Conservation (phyloP, 1,284 basidiomycete genomes). For the Apiotrichum mycotoxinovorans region DNA sequence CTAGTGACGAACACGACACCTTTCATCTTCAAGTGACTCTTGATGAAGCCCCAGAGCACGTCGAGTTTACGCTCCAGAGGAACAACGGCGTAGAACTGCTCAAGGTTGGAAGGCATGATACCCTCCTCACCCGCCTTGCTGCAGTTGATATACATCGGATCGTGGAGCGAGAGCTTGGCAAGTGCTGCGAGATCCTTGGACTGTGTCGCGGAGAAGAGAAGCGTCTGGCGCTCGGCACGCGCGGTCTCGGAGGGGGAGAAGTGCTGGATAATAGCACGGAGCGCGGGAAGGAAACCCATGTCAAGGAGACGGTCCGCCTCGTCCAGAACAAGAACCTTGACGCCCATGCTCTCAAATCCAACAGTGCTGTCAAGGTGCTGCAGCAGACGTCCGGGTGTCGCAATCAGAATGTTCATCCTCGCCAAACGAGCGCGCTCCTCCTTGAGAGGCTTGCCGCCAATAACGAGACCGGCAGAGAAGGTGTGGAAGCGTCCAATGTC, state of each 20-base stretch:
- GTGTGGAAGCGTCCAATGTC: constrained; percentile 86
- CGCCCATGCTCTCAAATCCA: constrained; percentile 84
- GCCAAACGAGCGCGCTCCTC: constrained; percentile 84
- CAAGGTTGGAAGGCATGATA: constrained; percentile 67
- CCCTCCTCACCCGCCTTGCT: constrained; percentile 54
- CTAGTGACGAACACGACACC: constrained; percentile 90
- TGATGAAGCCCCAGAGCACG: constrained; percentile 90
- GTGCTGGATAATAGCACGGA: constrained; percentile 86
- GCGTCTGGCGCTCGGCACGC: constrained; percentile 70
- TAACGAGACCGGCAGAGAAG: constrained; percentile 92
- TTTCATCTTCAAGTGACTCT: constrained; percentile 88
- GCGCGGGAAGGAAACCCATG: constrained; percentile 87
- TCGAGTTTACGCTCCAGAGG: constrained; percentile 85
- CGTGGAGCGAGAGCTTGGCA: constrained; percentile 80
- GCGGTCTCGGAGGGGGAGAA: constrained; percentile 58
- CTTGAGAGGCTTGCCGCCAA: constrained; percentile 93
- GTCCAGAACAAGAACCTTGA: constrained; percentile 93
- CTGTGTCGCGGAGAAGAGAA: constrained; percentile 96
- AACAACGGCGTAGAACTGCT: constrained; percentile 87
- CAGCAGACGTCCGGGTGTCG: constrained; percentile 88
- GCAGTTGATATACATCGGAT: constrained; percentile 73
- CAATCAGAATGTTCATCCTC: constrained; percentile 95
- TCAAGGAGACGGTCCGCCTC: constrained; percentile 96
- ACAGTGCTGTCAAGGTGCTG: constrained; percentile 99
- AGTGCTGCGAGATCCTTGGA: constrained; percentile 86